Percentiles rank a stretch among this genome's conserved stretches.
These are phyloP conservation scores for Datisca glomerata DNA, from an alignment of 306 rosid genomes.

Conservation along the genomic window DNA sequence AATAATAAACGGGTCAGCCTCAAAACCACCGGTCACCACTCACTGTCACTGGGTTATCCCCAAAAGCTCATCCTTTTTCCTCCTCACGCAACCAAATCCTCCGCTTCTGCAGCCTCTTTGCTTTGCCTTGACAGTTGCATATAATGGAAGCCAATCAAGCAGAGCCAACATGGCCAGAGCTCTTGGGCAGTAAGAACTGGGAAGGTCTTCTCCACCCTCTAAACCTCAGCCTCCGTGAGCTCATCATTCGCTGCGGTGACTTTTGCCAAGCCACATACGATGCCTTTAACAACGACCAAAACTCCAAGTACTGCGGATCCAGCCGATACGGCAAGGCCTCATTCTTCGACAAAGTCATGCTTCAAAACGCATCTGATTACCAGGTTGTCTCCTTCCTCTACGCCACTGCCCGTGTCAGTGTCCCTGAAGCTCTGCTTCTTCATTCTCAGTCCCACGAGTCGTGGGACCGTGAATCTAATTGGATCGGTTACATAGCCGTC, in stretches of 20 bases:
- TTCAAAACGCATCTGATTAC: conserved; percentile 24
- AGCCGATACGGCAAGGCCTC: conserved; percentile 45
- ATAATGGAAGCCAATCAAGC: background rate
- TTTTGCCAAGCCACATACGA: conserved; percentile 62
- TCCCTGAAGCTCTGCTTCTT: conserved; percentile 40
- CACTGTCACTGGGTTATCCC: too few relatives aligned
- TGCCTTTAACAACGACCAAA: conserved; percentile 51
- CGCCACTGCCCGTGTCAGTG: conserved; percentile 46
- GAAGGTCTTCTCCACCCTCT: conserved; percentile 39
- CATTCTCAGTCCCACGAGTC: conserved; percentile 44
- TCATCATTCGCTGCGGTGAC: conserved; percentile 60
- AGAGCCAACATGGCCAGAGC: conserved; percentile 29
- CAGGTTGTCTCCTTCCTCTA: conserved; percentile 38
- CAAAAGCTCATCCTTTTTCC: too few relatives aligned
- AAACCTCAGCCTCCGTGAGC: conserved; percentile 30
- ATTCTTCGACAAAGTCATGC: conserved; percentile 48
- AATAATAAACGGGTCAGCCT: too few relatives aligned
- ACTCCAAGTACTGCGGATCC: conserved; percentile 55
- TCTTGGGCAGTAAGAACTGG: conserved; percentile 45
- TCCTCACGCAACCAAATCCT: too few relatives aligned
- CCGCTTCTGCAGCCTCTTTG: too few relatives aligned
- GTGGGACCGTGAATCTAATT: conserved; percentile 68
- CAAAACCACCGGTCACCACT: too few relatives aligned
- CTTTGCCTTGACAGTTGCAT: too few relatives aligned
- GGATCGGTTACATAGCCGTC: conserved; percentile 64